phyloP scores from a whole-genome alignment of 352 stramenopile genomes.

The Blastocystis sp. region DNA sequence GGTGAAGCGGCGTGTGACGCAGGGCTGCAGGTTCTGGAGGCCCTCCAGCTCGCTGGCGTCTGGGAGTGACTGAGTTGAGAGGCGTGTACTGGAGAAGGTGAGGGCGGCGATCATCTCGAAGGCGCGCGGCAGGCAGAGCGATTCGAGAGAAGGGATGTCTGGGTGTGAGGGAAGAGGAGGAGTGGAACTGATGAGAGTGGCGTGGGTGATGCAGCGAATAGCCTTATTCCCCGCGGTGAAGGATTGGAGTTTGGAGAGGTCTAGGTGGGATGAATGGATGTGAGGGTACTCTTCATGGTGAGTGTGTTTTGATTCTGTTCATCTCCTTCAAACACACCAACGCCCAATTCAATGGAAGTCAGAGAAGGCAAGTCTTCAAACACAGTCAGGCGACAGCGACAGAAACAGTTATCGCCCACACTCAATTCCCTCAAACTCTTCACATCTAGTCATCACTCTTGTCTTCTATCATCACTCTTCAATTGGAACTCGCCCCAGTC shows the following conservation, averaged over 20 bases:
- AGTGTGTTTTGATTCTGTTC: neutral
- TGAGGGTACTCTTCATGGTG: neutral
- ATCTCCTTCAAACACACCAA: neutral
- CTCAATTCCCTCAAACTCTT: neutral
- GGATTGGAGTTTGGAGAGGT: neutral
- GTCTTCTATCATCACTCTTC: neutral
- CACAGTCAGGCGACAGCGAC: neutral
- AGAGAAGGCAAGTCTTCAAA: neutral
- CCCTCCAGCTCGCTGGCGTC: neutral
- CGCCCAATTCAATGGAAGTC: neutral
- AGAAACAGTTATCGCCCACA: neutral
- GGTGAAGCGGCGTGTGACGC: neutral
- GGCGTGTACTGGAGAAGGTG: neutral
- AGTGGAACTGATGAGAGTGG: neutral
- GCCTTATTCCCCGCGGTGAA: neutral
- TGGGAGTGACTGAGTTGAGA: neutral
- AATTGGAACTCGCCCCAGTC: neutral
- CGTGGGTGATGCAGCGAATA: neutral
- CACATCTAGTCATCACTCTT: neutral
- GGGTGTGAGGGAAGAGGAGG: neutral
- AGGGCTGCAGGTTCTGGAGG: neutral
- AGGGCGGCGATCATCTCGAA: neutral
- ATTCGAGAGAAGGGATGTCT: neutral
- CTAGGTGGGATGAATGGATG: neutral
- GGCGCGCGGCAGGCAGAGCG: neutral